These are phyloP conservation scores for Neofusicoccum sp. DNA, from an alignment of 2,329 filamentous ascomycete species.

Conservation along the genomic window DNA sequence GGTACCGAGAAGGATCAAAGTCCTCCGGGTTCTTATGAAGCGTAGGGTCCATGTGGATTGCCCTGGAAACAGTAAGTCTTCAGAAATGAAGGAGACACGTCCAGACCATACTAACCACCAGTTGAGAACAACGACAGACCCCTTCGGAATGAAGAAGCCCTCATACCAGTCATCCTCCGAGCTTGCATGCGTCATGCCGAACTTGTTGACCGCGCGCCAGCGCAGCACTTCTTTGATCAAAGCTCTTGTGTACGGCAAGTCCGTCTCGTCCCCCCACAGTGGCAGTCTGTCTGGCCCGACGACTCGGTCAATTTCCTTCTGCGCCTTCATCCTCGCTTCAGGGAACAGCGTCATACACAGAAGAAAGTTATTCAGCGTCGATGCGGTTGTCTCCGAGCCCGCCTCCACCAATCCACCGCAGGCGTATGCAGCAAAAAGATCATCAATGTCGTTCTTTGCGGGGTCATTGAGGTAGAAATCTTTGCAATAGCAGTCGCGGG, in stretches of 20 bases:
- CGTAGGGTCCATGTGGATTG: conserved; percentile 33
- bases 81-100: background rate
- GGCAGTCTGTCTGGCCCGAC: conserved; percentile 25
- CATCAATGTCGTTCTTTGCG: conserved; percentile 33
- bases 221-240: conserved; percentile 29
- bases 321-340: conserved; percentile 20
- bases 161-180: conserved; percentile 48
- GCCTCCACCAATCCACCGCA: conserved; percentile 29
- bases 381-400: conserved; percentile 27
- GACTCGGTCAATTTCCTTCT: conserved; percentile 25
- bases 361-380: conserved; percentile 22
- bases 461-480: conserved; percentile 35
- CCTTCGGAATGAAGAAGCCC: conserved; percentile 48
- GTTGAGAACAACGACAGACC: conserved; percentile 38
- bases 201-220: conserved; percentile 37
- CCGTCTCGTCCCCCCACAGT: conserved; percentile 24
- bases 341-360: conserved; percentile 23
- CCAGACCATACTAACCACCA: conserved; percentile 26
- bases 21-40: conserved; percentile 26
- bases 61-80: conserved; percentile 23
- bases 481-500: conserved; percentile 25
- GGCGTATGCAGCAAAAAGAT: background rate
- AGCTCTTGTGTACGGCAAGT: conserved; percentile 30
- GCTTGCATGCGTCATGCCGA: conserved; percentile 46
- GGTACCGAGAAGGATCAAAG: conserved; percentile 33